Conservation (phyloP, 495 filamentous ascomycete species). For the Aspergillus heteromorphus region DNA sequence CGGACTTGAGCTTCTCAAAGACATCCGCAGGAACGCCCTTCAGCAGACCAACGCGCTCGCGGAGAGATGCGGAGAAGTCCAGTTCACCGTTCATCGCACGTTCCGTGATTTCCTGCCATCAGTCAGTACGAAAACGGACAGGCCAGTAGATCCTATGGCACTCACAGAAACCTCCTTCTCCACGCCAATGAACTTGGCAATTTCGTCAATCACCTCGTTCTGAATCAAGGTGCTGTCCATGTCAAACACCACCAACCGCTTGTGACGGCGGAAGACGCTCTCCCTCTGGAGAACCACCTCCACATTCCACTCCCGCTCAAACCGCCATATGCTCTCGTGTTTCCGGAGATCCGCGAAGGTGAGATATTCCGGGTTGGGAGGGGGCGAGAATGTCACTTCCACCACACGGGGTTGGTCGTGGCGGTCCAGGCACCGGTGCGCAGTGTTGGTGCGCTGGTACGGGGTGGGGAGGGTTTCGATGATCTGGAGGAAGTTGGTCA, state of each 20-base stretch:
- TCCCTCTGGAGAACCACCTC: slow-evolving; percentile 71
- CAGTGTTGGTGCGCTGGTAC: slow-evolving; percentile 54
- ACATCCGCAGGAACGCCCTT: slow-evolving; percentile 74
- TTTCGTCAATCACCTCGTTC: slow-evolving; percentile 93
- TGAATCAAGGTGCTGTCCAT: slow-evolving; percentile 97
- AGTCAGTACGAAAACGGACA: slow-evolving; percentile 24
- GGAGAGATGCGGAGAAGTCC: slow-evolving; percentile 81
- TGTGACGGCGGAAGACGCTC: slow-evolving; percentile 65
- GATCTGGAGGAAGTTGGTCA: slow-evolving; percentile 76
- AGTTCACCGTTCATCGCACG: slow-evolving; percentile 95
- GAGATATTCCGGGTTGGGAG: slow-evolving; percentile 61
- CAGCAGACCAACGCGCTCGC: slow-evolving; percentile 71
- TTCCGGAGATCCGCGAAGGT: slow-evolving; percentile 64
- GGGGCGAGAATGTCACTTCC: slow-evolving; percentile 64
- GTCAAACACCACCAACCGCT: slow-evolving; percentile 85
- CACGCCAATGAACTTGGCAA: slow-evolving; percentile 74
- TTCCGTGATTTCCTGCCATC: slow-evolving; percentile 66
- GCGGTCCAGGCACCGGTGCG: slow-evolving; percentile 66
- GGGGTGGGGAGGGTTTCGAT: slow-evolving; percentile 64
- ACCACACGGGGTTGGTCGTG: slow-evolving; percentile 58
- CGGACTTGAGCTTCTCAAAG: slow-evolving; percentile 67
- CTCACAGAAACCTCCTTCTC: slow-evolving; percentile 58
- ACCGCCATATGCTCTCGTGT: slow-evolving; percentile 73
- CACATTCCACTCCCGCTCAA: slow-evolving; percentile 82
- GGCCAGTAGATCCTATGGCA: neutral